These are phyloP conservation scores for Lachancea fermentati DNA, from an alignment of 805 yeast species.

Conservation along the genomic window DNA sequence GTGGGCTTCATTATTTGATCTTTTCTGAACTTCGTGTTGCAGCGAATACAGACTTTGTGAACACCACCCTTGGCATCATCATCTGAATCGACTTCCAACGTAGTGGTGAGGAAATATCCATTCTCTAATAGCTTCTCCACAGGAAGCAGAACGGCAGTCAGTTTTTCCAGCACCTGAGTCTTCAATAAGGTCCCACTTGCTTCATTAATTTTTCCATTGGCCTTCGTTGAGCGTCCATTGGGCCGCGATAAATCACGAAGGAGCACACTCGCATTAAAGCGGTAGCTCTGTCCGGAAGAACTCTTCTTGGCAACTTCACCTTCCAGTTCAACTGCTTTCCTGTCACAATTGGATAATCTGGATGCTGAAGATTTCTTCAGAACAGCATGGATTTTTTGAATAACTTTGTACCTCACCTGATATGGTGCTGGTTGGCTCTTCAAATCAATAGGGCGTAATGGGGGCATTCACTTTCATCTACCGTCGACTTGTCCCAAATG, in stretches of 20 bases:
- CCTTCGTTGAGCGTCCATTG: slow-evolving; percentile 23
- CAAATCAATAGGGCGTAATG: slow-evolving; percentile 27
- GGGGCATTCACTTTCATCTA: slow-evolving; percentile 1
- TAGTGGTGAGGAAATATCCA: slow-evolving; percentile 18
- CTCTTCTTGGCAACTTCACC: slow-evolving; percentile 24
- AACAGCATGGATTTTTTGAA: slow-evolving; percentile 21
- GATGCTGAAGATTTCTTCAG: background rate
- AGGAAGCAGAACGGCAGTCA: slow-evolving; percentile 18
- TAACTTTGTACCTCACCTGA: slow-evolving; percentile 28
- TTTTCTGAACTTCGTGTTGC: slow-evolving; percentile 26
- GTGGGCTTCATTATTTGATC: slow-evolving; percentile 22
- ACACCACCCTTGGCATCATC: slow-evolving; percentile 3
- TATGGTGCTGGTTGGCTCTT: slow-evolving; percentile 28
- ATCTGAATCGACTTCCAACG: slow-evolving; percentile 5
- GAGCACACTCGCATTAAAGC: slow-evolving; percentile 28
- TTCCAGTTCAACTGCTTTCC: slow-evolving; percentile 25
- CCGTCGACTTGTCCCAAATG: background rate
- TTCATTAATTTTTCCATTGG: slow-evolving; percentile 1
- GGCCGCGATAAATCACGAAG: slow-evolving; percentile 26
- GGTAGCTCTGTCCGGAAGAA: slow-evolving; percentile 26
- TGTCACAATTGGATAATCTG: slow-evolving; percentile 9
- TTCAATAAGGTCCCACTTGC: slow-evolving; percentile 4
- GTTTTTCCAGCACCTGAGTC: slow-evolving; percentile 16
- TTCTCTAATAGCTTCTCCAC: slow-evolving; percentile 17
- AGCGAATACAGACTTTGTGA: slow-evolving; percentile 24